Percentiles rank a stretch among this genome's conserved stretches.
Evolutionary conservation across 805 yeast genomes (phyloP).

Genomic region (Candida argentea): DNA sequence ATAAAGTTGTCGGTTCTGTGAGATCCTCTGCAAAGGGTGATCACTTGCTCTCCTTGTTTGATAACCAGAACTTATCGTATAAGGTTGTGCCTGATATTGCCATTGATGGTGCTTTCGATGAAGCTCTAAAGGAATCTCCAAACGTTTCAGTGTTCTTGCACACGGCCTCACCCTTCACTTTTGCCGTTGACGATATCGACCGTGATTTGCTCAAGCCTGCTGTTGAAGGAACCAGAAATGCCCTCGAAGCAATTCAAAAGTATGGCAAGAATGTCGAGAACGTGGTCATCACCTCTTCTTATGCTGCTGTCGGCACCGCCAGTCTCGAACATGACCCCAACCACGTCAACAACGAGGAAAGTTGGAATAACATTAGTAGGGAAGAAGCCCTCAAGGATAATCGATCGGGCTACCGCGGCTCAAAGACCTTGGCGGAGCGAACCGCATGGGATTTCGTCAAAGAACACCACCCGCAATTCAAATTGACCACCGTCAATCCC

Average conservation of each 20-base stretch:
- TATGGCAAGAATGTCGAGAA: conserved; percentile 10
- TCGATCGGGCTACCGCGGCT: conserved; percentile 40
- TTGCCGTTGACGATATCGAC: conserved; percentile 9
- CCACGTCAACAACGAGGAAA: conserved; percentile 30
- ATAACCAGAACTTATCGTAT: conserved; percentile 11
- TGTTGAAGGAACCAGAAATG: conserved; percentile 19
- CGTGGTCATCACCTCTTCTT: conserved; percentile 17
- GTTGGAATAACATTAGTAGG: conserved; percentile 46
- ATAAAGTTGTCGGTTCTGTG: conserved; percentile 36
- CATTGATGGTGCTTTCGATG: conserved; percentile 17
- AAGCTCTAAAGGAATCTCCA: conserved; percentile 15
- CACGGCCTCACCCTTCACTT: conserved; percentile 25
- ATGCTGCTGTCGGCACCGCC: conserved; percentile 8
- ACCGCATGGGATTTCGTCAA: conserved; percentile 48
- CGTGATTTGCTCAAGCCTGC: conserved; percentile 18
- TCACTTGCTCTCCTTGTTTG: conserved; percentile 9
- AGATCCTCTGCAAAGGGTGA: conserved; percentile 30
- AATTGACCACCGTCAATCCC: conserved; percentile 22
- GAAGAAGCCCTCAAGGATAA: conserved; percentile 34
- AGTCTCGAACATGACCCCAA: conserved; percentile 17
- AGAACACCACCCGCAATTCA: conserved; percentile 14
- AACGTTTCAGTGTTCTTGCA: conserved; percentile 19
- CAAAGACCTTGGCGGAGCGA: conserved; percentile 53
- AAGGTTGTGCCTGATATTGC: conserved; percentile 15
- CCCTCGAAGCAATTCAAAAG: conserved; percentile 9